These are phyloP conservation scores for Cordyceps cicadae DNA, from an alignment of 2,329 filamentous ascomycete species.

Conservation along the genomic window DNA sequence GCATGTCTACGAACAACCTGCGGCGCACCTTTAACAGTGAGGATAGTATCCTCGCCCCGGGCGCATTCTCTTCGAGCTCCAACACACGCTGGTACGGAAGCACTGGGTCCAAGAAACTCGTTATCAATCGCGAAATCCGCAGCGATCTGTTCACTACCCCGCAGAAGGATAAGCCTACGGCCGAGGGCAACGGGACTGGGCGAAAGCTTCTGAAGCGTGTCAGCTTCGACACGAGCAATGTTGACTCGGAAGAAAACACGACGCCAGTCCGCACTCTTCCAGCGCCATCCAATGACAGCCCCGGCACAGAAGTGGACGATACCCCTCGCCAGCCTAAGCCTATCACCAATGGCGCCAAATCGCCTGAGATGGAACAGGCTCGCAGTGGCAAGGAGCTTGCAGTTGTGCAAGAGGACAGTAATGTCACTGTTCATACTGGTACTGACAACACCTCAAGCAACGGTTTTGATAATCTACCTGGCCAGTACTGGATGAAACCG, in stretches of 20 bases:
- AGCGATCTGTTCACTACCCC: slow-evolving; percentile 61
- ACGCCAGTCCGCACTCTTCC: slow-evolving; percentile 29
- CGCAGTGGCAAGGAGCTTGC: slow-evolving; percentile 68
- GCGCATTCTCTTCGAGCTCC: slow-evolving; percentile 67
- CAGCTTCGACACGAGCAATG: slow-evolving; percentile 71
- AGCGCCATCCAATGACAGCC: slow-evolving; percentile 25
- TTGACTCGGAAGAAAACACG: slow-evolving; percentile 24
- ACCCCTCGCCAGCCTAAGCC: slow-evolving; percentile 48
- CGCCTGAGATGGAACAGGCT: slow-evolving; percentile 58
- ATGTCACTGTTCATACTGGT: slow-evolving; percentile 22
- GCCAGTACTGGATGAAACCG: slow-evolving; percentile 82
- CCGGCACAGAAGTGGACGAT: slow-evolving; percentile 25
- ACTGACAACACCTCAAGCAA: slow-evolving; percentile 13
- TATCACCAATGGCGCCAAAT: slow-evolving; percentile 27
- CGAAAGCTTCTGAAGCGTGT: slow-evolving; percentile 73
- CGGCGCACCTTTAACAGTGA: slow-evolving; percentile 74
- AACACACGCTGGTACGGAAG: slow-evolving; percentile 57
- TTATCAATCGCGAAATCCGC: slow-evolving; percentile 81
- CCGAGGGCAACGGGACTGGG: slow-evolving; percentile 32
- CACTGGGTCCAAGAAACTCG: slow-evolving; percentile 74
- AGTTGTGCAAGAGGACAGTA: slow-evolving; percentile 66
- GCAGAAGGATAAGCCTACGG: slow-evolving; percentile 39
- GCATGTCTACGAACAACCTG: slow-evolving; percentile 78
- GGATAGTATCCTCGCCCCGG: slow-evolving; percentile 77
- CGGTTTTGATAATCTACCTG: slow-evolving; percentile 45